These are phyloP conservation scores for Colletotrichum sp. DNA, from an alignment of 2,329 filamentous ascomycete genomes.

Conservation along the genomic window DNA sequence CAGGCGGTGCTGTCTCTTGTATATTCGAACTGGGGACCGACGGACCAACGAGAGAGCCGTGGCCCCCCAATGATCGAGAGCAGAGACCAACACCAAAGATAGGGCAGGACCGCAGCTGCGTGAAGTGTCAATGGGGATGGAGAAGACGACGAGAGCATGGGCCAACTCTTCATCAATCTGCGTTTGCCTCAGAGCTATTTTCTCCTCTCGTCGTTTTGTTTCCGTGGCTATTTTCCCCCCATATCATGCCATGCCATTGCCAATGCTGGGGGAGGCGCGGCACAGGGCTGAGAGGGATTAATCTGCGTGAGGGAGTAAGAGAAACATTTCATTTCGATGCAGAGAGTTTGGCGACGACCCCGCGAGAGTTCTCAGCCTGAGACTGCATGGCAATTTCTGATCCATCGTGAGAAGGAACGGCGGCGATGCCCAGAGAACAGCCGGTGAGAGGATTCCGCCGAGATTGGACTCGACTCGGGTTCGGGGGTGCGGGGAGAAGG, in stretches of 20 bases:
- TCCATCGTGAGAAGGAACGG: neutral
- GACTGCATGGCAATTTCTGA: neutral
- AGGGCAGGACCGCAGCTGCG: neutral
- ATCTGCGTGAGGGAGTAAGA: neutral
- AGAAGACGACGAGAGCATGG: neutral
- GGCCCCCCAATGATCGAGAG: neutral
- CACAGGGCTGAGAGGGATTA: neutral
- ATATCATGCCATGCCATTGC: neutral
- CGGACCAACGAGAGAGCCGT: neutral
- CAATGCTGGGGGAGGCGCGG: neutral
- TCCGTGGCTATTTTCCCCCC: neutral
- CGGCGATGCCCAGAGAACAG: neutral
- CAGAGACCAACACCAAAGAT: neutral
- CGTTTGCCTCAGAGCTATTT: neutral
- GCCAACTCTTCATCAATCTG: neutral
- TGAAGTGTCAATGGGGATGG: neutral
- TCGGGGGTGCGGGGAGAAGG: neutral
- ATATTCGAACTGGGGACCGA: neutral
- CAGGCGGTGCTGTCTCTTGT: slow-evolving; percentile 2
- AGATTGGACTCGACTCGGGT: neutral
- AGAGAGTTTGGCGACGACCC: neutral
- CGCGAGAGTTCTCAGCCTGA: neutral
- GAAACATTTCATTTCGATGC: neutral
- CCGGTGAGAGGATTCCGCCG: neutral
- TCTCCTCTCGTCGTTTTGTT: neutral